Evolutionary conservation across 306 rosid genomes (phyloP).

Genomic region (Gastrolobium villosum): DNA sequence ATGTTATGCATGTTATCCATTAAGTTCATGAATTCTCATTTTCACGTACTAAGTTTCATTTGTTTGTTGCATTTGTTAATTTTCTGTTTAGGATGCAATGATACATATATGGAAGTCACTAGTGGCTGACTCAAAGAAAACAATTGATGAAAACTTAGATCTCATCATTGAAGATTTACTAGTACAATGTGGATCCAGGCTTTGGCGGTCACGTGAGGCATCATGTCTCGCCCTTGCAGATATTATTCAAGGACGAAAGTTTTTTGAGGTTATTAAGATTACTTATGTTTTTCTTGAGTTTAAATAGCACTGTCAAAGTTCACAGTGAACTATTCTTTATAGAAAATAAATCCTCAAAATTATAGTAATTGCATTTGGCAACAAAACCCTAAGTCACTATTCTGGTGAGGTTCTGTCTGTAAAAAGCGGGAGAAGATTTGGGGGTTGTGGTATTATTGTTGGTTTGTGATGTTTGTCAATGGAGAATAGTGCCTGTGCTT

Average conservation of each 20-base stretch:
- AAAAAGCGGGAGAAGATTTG: constrained; percentile 4
- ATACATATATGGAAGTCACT: constrained; percentile 97
- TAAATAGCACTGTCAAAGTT: constrained; percentile 25
- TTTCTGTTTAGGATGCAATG: constrained; percentile 87
- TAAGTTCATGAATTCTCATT: constrained; percentile 30
- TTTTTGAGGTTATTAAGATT: constrained; percentile 72
- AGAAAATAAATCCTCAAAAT: constrained; percentile 16
- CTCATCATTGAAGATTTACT: constrained; percentile 83
- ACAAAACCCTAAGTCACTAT: constrained; percentile 6
- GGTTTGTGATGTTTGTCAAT: constrained; percentile 29
- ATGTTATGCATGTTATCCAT: constrained; percentile 24
- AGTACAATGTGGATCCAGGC: constrained; percentile 92
- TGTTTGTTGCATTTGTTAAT: constrained; percentile 40
- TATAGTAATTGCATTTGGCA: constrained; percentile 26
- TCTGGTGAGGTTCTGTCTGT: constrained; percentile 13
- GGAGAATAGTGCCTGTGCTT: constrained; percentile 28
- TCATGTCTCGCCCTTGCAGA: constrained; percentile 95
- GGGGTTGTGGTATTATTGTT: constrained; percentile 22
- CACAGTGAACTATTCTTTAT: constrained; percentile 13
- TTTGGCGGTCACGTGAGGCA: constrained; percentile 97
- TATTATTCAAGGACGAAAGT: constrained; percentile 89
- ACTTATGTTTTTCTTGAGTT: constrained; percentile 30
- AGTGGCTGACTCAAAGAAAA: constrained; percentile 91
- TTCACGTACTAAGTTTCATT: constrained; percentile 31
- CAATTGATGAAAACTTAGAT: constrained; percentile 88